Evolutionary conservation across 306 rosid species (phyloP).

Genomic region (Lupinus albus): DNA sequence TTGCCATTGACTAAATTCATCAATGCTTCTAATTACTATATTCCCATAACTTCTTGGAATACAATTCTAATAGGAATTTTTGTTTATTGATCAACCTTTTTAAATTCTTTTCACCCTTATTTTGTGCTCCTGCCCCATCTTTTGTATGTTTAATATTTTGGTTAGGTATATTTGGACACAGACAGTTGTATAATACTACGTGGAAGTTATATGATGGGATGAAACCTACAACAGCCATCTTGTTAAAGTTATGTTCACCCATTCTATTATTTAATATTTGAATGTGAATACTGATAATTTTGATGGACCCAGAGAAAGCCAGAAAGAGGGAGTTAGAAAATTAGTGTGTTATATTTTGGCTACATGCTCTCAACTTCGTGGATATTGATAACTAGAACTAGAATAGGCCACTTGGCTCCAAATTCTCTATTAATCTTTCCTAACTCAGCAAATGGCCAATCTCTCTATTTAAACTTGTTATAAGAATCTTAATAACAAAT

Average conservation of each 20-base stretch:
- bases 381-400: background rate
- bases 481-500: no score
- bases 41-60: conserved; percentile 38
- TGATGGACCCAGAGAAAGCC: conserved; percentile 3
- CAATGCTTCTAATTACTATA: conserved; percentile 33
- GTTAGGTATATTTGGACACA: conserved; percentile 43
- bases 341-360: conserved; percentile 11
- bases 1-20: conserved; percentile 82
- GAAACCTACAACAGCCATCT: conserved; percentile 16
- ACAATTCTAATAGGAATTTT: conserved; percentile 61
- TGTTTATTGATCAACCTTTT: conserved; percentile 44
- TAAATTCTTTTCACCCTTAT: conserved; percentile 30
- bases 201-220: conserved; percentile 38
- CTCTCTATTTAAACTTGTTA: no score
- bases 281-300: conserved; percentile 24
- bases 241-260: conserved; percentile 13
- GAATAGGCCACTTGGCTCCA: background rate
- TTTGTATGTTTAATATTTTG: conserved; percentile 38
- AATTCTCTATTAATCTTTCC: background rate
- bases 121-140: background rate
- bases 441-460: background rate
- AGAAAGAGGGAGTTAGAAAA: background rate
- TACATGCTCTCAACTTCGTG: conserved; percentile 2
- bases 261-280: conserved; percentile 17
- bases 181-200: conserved; percentile 55